A percentile compares a stretch with the other conserved stretches of the same genome.
These are phyloP conservation scores for Xylariaceae sp. DNA, from an alignment of 2,329 filamentous ascomycete genomes.

Conservation along the genomic window DNA sequence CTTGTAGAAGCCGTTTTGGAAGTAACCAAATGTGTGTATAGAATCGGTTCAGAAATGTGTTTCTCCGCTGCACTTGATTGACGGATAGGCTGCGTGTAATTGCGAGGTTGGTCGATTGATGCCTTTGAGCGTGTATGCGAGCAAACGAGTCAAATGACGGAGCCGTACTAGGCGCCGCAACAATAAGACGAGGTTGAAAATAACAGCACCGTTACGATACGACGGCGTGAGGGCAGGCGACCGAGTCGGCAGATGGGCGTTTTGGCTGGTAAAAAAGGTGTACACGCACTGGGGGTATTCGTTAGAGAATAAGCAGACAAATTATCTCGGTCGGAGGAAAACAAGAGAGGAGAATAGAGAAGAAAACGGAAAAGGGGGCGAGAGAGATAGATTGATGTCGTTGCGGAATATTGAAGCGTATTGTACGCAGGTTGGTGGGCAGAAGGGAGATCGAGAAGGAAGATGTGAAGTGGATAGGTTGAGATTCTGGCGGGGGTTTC, in stretches of 20 bases:
- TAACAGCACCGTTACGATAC: slow-evolving; percentile 14
- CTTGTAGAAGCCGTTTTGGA: slow-evolving; percentile 31
- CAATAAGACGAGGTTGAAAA: slow-evolving; percentile 10
- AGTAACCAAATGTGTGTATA: slow-evolving; percentile 22
- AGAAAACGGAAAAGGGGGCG: background rate
- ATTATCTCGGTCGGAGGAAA: slow-evolving; percentile 8
- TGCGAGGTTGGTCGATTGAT: slow-evolving; percentile 13
- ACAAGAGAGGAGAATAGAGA: background rate
- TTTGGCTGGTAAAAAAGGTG: slow-evolving; percentile 10
- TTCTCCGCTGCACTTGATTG: slow-evolving; percentile 19
- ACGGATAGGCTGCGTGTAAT: slow-evolving; percentile 14
- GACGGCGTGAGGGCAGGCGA: slow-evolving; percentile 11
- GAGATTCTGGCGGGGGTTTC: slow-evolving; percentile 32
- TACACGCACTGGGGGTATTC: slow-evolving; percentile 16
- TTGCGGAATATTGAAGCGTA: slow-evolving; percentile 20
- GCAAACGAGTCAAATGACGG: slow-evolving; percentile 5
- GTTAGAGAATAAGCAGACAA: slow-evolving; percentile 16
- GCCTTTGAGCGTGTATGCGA: slow-evolving; percentile 15
- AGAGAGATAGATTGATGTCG: slow-evolving; percentile 5
- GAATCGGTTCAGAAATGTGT: slow-evolving; percentile 16
- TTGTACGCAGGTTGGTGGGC: slow-evolving; percentile 16
- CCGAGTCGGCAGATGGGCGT: slow-evolving; percentile 8
- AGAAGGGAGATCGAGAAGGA: slow-evolving; percentile 28
- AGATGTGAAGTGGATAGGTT: slow-evolving; percentile 22
- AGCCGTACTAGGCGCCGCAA: slow-evolving; percentile 7